Percentiles rank a stretch among this genome's conserved stretches.
These are phyloP conservation scores for Tolypocladium amazonense DNA, from an alignment of 2,329 filamentous ascomycete species.

Conservation along the genomic window DNA sequence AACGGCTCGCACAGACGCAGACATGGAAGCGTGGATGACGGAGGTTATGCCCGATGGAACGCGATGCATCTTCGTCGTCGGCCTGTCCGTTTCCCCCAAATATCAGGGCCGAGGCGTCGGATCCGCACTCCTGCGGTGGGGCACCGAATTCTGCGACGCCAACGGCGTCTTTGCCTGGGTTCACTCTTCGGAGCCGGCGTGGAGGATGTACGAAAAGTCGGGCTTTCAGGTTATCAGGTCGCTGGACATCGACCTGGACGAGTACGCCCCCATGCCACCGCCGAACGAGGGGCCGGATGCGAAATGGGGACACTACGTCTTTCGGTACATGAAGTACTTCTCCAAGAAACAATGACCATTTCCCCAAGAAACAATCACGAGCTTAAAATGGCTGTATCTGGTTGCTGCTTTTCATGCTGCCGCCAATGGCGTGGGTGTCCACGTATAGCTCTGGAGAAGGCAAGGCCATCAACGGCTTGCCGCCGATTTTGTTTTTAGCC, in stretches of 20 bases:
- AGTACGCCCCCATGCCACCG: slow-evolving; percentile 15
- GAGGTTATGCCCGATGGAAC: slow-evolving; percentile 20
- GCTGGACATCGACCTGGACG: slow-evolving; percentile 19
- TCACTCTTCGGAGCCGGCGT: slow-evolving; percentile 20
- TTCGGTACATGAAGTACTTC: slow-evolving; percentile 21
- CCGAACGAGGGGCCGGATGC: slow-evolving; percentile 12
- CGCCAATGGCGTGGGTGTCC: too few relatives aligned
- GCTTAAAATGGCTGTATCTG: background rate
- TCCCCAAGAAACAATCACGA: slow-evolving; percentile 1
- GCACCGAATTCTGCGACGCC: slow-evolving; percentile 17
- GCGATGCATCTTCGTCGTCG: slow-evolving; percentile 20
- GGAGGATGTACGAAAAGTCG: slow-evolving; percentile 16
- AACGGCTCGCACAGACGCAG: slow-evolving; percentile 15
- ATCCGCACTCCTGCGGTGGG: slow-evolving; percentile 19
- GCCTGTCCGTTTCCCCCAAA: slow-evolving; percentile 18
- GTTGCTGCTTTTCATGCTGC: background rate
- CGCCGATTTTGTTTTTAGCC: too few relatives aligned
- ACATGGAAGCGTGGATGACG: slow-evolving; percentile 19
- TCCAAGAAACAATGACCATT: slow-evolving; percentile 3
- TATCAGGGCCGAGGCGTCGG: slow-evolving; percentile 21
- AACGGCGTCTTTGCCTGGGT: slow-evolving; percentile 20
- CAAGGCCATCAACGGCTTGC: background rate
- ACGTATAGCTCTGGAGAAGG: too few relatives aligned
- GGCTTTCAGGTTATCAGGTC: slow-evolving; percentile 17
- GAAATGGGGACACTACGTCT: slow-evolving; percentile 22